Percentiles rank a stretch among this genome's conserved stretches.
Conservation (phyloP, 1,284 basidiomycete species). For the Trichosporon sp. region DNA sequence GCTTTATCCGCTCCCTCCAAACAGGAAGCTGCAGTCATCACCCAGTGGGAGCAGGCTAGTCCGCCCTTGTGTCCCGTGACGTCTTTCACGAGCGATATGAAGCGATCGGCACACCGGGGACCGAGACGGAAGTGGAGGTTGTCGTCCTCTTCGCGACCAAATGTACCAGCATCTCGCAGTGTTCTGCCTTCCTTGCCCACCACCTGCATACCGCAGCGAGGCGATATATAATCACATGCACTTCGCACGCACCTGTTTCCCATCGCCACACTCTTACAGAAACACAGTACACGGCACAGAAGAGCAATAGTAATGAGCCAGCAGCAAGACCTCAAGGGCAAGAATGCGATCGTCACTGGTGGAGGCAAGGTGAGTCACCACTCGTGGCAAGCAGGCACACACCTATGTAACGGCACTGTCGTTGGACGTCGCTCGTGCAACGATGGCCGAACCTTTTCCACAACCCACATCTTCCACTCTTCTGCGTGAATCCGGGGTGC, state of each 20-base stretch:
- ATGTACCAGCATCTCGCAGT: not conserved
- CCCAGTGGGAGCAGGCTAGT: not conserved
- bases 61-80: not conserved
- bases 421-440: not conserved
- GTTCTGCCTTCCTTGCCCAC: not conserved
- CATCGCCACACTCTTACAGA: too few species aligned
- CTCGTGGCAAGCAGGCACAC: not conserved
- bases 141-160: too few species aligned
- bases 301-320: not conserved
- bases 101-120: not conserved
- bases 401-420: not conserved
- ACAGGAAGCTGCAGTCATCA: not conserved
- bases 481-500: too few species aligned
- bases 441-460: not conserved
- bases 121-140: not conserved
- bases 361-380: slow-evolving; percentile 17
- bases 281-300: too few species aligned
- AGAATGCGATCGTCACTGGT: slow-evolving; percentile 21
- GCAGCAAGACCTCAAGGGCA: slow-evolving; percentile 16
- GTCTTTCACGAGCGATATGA: not conserved
- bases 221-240: not conserved
- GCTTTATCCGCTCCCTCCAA: not conserved
- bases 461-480: too few species aligned
- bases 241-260: too few species aligned
- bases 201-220: not conserved